Evolutionary conservation across 2,329 filamentous ascomycete genomes (phyloP).

Genomic region (Xylariaceae sp.): DNA sequence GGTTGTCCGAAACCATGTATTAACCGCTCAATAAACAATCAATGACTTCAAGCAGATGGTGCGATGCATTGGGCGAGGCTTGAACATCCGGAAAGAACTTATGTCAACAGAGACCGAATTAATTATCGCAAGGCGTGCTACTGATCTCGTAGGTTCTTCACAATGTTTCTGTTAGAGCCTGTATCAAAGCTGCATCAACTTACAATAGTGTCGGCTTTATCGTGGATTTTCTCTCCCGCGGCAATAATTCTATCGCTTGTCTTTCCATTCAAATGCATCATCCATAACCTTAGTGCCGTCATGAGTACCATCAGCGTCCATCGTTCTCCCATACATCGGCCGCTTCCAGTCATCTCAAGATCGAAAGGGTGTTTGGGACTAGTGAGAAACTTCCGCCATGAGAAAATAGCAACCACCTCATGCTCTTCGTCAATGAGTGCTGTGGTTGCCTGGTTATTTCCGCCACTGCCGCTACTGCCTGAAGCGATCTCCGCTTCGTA

Average conservation of each 20-base stretch:
- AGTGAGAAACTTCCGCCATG: conserved; percentile 5
- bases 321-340: conserved; percentile 4
- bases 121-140: too few relatives aligned
- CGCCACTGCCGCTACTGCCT: background rate
- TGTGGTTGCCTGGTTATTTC: too few relatives aligned
- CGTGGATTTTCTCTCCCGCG: conserved; percentile 4
- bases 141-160: too few relatives aligned
- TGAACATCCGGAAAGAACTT: too few relatives aligned
- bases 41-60: too few relatives aligned
- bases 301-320: conserved; percentile 8
- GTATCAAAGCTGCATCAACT: too few relatives aligned
- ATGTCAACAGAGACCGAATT: too few relatives aligned
- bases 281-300: conserved; percentile 11
- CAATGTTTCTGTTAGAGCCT: too few relatives aligned
- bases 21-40: too few relatives aligned
- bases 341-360: conserved; percentile 4
- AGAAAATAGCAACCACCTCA: conserved; percentile 9
- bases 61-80: too few relatives aligned
- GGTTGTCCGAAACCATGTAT: too few relatives aligned
- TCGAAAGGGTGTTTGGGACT: conserved; percentile 10
- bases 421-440: background rate
- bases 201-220: too few relatives aligned
- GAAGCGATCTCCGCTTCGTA: background rate
- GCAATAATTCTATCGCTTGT: background rate
- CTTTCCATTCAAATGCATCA: conserved; percentile 6